Evolutionary conservation across 2,329 filamentous ascomycete species (phyloP).

Genomic region (Aspergillus uvarum): DNA sequence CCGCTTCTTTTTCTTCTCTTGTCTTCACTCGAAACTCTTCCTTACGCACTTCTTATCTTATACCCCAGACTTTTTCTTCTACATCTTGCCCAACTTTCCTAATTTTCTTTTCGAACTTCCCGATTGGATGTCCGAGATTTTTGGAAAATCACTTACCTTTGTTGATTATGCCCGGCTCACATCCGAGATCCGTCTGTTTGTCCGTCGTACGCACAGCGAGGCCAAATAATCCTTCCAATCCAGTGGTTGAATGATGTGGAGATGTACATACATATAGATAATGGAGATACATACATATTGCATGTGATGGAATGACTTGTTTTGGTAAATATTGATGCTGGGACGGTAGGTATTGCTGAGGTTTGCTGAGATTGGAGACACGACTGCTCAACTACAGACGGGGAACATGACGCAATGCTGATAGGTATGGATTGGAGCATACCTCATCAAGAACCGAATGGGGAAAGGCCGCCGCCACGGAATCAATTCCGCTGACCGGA

Average conservation of each 20-base stretch:
- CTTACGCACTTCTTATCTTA: background rate
- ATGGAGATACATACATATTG: background rate
- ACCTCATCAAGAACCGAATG: no score
- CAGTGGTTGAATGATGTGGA: background rate
- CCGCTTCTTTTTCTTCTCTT: background rate
- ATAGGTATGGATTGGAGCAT: no score
- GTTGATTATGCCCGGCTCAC: background rate
- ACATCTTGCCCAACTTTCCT: background rate
- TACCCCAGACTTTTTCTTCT: conserved; percentile 1
- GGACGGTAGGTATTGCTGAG: no score
- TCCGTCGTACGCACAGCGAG: background rate
- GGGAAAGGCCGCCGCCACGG: background rate
- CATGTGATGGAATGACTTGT: no score
- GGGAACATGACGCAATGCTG: no score
- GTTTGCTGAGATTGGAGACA: no score
- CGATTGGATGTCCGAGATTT: background rate
- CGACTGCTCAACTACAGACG: no score
- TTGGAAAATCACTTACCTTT: background rate
- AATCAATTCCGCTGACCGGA: background rate
- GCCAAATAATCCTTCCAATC: background rate
- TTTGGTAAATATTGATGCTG: no score
- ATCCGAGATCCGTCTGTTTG: background rate
- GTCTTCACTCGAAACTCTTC: background rate
- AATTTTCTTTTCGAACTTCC: background rate
- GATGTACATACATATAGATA: background rate